phyloP scores from a whole-genome alignment of 306 rosid genomes.

The Alnus rubra region DNA sequence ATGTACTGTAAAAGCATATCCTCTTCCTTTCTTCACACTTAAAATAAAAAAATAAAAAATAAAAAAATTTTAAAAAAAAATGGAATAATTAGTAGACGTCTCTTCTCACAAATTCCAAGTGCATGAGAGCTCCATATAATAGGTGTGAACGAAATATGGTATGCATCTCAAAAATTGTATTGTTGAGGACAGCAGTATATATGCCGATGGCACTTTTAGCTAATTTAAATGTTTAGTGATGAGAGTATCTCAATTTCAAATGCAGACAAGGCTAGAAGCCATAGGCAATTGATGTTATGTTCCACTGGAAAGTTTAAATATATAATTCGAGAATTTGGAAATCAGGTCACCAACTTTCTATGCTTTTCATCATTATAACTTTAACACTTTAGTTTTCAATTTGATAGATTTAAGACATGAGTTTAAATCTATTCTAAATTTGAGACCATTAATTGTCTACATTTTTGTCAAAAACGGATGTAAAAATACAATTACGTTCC shows the following conservation, averaged over 20 bases:
- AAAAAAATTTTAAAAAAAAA: background rate
- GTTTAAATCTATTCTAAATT: too few relatives aligned
- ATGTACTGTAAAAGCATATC: too few relatives aligned
- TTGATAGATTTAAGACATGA: too few relatives aligned
- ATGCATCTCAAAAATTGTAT: conserved; percentile 39
- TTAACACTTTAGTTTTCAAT: too few relatives aligned
- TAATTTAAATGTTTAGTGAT: conserved; percentile 5
- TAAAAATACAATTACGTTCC: too few relatives aligned
- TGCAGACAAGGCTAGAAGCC: background rate
- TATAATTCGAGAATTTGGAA: background rate
- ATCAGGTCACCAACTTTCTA: too few relatives aligned
- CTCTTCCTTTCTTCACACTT: too few relatives aligned
- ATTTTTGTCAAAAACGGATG: too few relatives aligned
- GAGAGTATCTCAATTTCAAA: conserved; percentile 6
- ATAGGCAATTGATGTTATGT: background rate
- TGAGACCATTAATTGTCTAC: too few relatives aligned
- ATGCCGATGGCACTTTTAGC: conserved; percentile 47
- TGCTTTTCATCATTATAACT: too few relatives aligned
- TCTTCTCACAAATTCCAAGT: background rate
- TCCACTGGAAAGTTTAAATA: background rate
- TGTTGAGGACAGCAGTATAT: conserved; percentile 41
- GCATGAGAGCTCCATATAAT: conserved; percentile 33
- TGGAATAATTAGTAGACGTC: background rate
- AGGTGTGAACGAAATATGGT: too few relatives aligned
- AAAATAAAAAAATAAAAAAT: too few relatives aligned